Percentiles rank a stretch among this genome's conserved stretches.
Evolutionary conservation across 345 rosid genomes (phyloP).

Genomic region (Camelina neglecta): DNA sequence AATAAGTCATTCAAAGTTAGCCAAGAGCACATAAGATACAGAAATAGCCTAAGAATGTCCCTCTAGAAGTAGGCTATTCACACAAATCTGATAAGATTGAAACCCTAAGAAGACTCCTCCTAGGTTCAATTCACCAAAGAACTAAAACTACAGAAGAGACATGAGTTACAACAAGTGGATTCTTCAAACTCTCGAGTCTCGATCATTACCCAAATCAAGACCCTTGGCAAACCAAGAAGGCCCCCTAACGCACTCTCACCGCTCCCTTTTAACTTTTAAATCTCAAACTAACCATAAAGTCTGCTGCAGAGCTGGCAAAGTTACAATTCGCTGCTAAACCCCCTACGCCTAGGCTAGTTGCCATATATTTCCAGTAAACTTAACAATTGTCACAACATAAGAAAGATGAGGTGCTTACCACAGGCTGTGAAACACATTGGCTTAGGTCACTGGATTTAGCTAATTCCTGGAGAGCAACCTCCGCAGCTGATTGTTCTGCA

Average conservation of each 20-base stretch:
- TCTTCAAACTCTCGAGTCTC: neutral
- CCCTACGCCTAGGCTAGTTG: neutral
- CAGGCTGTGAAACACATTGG: conserved; percentile 65
- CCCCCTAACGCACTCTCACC: conserved; percentile 3
- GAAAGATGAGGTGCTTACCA: conserved; percentile 62
- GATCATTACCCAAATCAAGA: conserved; percentile 1
- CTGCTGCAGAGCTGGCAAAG: conserved; percentile 5
- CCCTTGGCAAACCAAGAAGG: neutral
- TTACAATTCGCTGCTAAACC: conserved; percentile 17
- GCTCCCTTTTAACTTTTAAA: neutral
- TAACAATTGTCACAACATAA: neutral
- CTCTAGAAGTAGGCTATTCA: neutral
- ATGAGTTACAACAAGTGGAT: neutral
- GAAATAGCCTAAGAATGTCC: neutral
- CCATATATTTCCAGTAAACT: neutral
- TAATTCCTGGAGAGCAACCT: conserved; percentile 77
- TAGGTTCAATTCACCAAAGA: conserved; percentile 18
- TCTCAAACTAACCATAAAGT: conserved; percentile 1
- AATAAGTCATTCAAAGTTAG: conserved; percentile 30
- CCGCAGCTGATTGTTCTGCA: conserved; percentile 97
- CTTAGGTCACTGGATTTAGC: conserved; percentile 62
- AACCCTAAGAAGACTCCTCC: neutral
- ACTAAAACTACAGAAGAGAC: neutral
- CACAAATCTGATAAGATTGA: neutral
- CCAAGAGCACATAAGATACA: conserved; percentile 1